Percentiles rank a stretch among this genome's conserved stretches.
These are phyloP conservation scores for Tricholoma bakamatsutake DNA, from an alignment of 768 basidiomycete species.

Conservation along the genomic window DNA sequence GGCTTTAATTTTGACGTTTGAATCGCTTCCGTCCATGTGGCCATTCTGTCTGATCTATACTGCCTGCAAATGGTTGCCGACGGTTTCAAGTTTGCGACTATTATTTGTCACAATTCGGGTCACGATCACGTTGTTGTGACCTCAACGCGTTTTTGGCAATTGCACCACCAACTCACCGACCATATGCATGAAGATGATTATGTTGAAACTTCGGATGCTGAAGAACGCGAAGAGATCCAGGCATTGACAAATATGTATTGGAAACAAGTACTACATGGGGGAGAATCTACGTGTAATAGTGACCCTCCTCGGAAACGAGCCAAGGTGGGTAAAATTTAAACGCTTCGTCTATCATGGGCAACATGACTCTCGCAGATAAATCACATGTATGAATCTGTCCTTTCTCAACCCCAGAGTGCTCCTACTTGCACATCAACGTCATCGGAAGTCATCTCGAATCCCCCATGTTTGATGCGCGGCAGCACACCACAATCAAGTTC, in stretches of 20 bases:
- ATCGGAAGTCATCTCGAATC: background rate
- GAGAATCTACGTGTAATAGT: background rate
- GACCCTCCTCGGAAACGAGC: slow-evolving; percentile 18
- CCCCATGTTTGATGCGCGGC: background rate
- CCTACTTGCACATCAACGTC: background rate
- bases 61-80: too few relatives aligned
- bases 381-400: background rate
- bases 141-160: background rate
- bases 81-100: too few relatives aligned
- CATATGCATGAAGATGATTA: slow-evolving; percentile 36
- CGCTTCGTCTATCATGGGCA: background rate
- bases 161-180: background rate
- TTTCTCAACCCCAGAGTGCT: background rate
- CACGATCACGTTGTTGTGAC: background rate
- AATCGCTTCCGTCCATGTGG: too few relatives aligned
- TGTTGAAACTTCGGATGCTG: slow-evolving; percentile 60
- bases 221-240: slow-evolving; percentile 46
- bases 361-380: background rate
- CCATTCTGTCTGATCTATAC: too few relatives aligned
- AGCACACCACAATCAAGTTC: slow-evolving; percentile 7
- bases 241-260: slow-evolving; percentile 8
- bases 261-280: background rate
- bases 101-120: background rate
- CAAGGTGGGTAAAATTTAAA: slow-evolving; percentile 7
- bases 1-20: too few relatives aligned